Base-by-base conservation (phyloP, 2,329 filamentous ascomycete genomes). In the Diaporthe sp. region DNA sequence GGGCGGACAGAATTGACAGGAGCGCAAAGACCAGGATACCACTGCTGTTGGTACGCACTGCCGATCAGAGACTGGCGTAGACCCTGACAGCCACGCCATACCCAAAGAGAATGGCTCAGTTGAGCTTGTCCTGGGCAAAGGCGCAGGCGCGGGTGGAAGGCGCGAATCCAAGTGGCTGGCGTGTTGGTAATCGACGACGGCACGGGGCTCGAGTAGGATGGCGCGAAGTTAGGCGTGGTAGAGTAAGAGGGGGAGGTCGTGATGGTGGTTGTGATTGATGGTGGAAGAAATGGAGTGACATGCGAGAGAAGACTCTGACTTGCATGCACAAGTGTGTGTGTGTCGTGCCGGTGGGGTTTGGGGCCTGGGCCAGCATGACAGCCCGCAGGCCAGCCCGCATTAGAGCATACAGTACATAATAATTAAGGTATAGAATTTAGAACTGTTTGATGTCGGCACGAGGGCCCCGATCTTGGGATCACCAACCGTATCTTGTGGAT, bases 381-480 rank as follows among this genome's bases (percentile, higher is more conserved):
- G 17, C 28, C 28, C 28, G 61, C 61, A 31, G 61, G 15, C 9
- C 42, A 34, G 17, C 28, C 28, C 28, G 61, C 61, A 67, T 49
- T 67, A 49, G 25, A 31, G 42, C 17, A 31, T 22, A 47, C 4
- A 47, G 58, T 37, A 37, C 9, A 20, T 6, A 37, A 6, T 58
- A 58, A 22, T 25, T 25, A 63, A 42, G 37, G 58, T 17, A 67
- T n/a, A 20, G 22, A 51, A 51, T 37, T 68, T 51, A 68, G 44
- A 34, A 49, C 17, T 67, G 42, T 67, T 67, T 67, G 61, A 51
- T 67, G 44, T 37, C 61, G 44, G 42, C 61, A 49, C n/a, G 61
- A 51, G 31, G n/a, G n/a, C 31, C 39, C 63, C 44, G 63, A 68
- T 68, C 63, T 51, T 68, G 63, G 44, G 44, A 68, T 68, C 63